Percentiles rank a stretch among this genome's conserved stretches.
phyloP scores from a whole-genome alignment of 2,329 filamentous ascomycete genomes.

The Epichloe glyceriae region DNA sequence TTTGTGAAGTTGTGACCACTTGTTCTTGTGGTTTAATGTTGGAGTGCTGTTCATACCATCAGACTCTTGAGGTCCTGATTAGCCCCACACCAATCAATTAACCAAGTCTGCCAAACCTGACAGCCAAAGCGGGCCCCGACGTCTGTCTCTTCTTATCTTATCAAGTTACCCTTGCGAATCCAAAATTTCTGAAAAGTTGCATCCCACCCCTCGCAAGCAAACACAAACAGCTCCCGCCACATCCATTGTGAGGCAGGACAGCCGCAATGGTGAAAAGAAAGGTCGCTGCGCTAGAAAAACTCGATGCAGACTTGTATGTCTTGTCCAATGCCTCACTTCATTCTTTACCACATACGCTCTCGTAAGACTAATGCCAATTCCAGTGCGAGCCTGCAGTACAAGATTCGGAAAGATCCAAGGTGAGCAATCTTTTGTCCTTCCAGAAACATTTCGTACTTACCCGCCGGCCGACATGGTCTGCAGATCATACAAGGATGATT shows the following conservation, averaged over 20 bases:
- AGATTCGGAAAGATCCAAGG: constrained; percentile 76
- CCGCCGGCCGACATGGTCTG: constrained; percentile 7
- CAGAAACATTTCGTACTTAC: constrained; percentile 1
- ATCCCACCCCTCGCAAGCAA: neutral
- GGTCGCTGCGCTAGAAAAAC: constrained; percentile 84
- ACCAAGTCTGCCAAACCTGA: too few relatives aligned
- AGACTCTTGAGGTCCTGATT: too few relatives aligned
- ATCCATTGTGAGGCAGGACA: neutral
- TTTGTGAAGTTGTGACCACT: too few relatives aligned
- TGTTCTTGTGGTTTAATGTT: too few relatives aligned
- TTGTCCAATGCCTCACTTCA: neutral
- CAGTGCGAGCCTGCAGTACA: constrained; percentile 78
- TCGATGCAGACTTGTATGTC: constrained; percentile 71
- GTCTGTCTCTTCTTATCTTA: constrained; percentile 2
- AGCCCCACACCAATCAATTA: too few relatives aligned
- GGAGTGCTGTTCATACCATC: too few relatives aligned
- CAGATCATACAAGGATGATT: constrained; percentile 82
- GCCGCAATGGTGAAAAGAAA: constrained; percentile 68
- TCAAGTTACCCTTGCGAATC: neutral
- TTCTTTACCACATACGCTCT: neutral
- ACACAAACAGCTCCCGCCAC: neutral
- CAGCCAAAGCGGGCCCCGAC: neutral
- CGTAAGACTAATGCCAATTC: neutral
- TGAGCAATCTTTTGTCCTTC: constrained; percentile 25
- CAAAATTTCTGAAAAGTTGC: constrained; percentile 5